Conservation (phyloP, 345 rosid genomes). For the Bretschneidera sinensis region DNA sequence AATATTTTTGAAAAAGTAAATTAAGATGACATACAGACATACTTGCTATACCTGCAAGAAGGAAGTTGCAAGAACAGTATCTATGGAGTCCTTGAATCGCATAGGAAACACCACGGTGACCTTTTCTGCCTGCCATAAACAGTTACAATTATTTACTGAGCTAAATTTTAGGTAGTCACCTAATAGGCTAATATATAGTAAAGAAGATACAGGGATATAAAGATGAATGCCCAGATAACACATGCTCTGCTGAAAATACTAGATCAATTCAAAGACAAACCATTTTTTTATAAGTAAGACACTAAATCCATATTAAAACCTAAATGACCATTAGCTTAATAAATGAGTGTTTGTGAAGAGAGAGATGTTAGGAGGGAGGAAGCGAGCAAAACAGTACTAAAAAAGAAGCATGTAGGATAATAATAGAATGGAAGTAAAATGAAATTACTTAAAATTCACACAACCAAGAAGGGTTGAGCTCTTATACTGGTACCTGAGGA, state of each 20-base stretch:
- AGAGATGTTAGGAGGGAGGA: too few species aligned
- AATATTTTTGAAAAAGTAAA: not conserved
- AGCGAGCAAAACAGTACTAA: not conserved
- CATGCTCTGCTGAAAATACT: too few species aligned
- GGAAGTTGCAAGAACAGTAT: slow-evolving; percentile 80
- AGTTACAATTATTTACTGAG: slow-evolving; percentile 8
- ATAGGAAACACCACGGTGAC: slow-evolving; percentile 85
- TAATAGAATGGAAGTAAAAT: too few species aligned
- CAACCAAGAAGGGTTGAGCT: too few species aligned
- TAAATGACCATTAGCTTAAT: not conserved
- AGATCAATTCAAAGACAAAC: too few species aligned
- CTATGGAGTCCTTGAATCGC: slow-evolving; percentile 86
- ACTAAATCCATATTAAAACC: too few species aligned
- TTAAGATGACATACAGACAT: too few species aligned
- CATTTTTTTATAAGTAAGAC: too few species aligned
- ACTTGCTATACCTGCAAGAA: slow-evolving; percentile 66
- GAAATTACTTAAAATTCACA: too few species aligned
- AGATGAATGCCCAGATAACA: not conserved
- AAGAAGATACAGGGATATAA: not conserved
- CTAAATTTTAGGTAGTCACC: slow-evolving; percentile 5
- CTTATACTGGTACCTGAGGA: slow-evolving; percentile 95
- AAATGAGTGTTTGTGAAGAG: not conserved
- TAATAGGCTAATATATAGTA: not conserved
- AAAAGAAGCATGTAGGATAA: not conserved
- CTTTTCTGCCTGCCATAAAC: slow-evolving; percentile 66